Base-by-base conservation (phyloP, 192 early-diverging fungal species). In the Coemansia sp. region DNA sequence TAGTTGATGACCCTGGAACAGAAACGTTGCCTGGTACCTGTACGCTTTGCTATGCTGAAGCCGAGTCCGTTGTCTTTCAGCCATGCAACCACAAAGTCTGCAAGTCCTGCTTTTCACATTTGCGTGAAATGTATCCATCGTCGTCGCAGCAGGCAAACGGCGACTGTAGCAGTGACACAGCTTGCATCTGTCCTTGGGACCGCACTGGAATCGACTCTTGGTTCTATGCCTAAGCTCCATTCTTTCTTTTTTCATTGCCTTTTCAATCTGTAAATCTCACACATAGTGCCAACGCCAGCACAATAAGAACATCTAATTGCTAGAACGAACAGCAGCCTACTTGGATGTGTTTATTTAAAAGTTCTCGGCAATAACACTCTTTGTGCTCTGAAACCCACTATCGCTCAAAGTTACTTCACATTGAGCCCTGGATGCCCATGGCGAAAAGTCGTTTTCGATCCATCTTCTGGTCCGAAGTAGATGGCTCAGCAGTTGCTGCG, bases 1-100 rank as follows among this genome's bases (percentile, higher is more conserved):
- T 10, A 11, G 49, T 43, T 8, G 71, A 72, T 9, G 71, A 72
- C 43, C 60, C 71, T 11, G 62, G 48, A 15, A 74, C 72, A 61
- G 72, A 74, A 40, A 65, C 72, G 11, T 40, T 68, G 26, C 72
- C 72, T 32, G 62, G 62, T 4, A 56, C 55, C 7, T 81, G 78
- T 46, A 76, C 78, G n/a, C 62, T 81, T 19, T 81, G 78, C 65
- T 81, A 73, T 63, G 60, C 73, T 5, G 69, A 72, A n/a, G 43
- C 59, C 41, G 74, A 81, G 19, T 52, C 70, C 1, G 52, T 76
- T 12, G 57, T 40, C 49, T 71, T 81, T n/a, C 48, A 22, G 41
- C 78, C 73, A 12, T 81, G 78, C 67, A 47, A 57, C 8, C 78
- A 81, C 61, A 47, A 62, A 6, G 41, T 81, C 11, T 81, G 78